Base-by-base conservation (phyloP, 192 early-diverging fungal species). In the Coemansia sp. region DNA sequence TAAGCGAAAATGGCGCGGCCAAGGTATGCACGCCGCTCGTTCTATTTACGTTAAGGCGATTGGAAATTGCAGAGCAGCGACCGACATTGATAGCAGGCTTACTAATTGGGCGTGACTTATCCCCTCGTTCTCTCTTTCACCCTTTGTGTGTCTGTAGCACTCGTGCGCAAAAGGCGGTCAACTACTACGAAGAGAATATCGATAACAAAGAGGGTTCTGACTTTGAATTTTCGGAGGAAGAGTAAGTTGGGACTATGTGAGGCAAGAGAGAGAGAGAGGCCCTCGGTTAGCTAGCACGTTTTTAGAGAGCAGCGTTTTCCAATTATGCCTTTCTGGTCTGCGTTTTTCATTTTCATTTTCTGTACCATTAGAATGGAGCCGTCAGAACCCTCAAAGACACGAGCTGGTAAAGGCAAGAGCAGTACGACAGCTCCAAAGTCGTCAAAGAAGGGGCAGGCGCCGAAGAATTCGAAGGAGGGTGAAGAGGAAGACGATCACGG, bases 201-300 rank as follows among this genome's bases (percentile, higher is more conserved):
- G 66, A 33, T 3, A 58, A 62, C 11, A 70, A 54, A 35, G 77
- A 80, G 0, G 68, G 65, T 38, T 80, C 77, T 1, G 73, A 67
- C 29, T 80, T 80, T 61, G 65, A 69, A 56, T 20, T 71, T 5
- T 65, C 65, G 2, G 74, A 75, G 14, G 71, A 55, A 53, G 68
- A 70, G 64, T 68, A 71, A 66, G 73, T 75, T 56, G 20, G 19
- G 4, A 40, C 5, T 40, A 8, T 48, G 14, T 48, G 3, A 3
- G 29, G 29, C 29, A 29, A 29, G 0, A 5, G 46, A 9, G n/a
- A n/a, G n/a, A n/a, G n/a, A n/a, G n/a, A n/a, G n/a, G n/a, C n/a
- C 5, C 46, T 19, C 19, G 8, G 15, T 48, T 48, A 48, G 29
- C 29, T 29, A 29, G 29, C 29, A 29, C 29, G 29, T 48, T 46